These are phyloP conservation scores for Paraphoma chrysanthemicola DNA, from an alignment of 2,329 filamentous ascomycete species.

Conservation along the genomic window DNA sequence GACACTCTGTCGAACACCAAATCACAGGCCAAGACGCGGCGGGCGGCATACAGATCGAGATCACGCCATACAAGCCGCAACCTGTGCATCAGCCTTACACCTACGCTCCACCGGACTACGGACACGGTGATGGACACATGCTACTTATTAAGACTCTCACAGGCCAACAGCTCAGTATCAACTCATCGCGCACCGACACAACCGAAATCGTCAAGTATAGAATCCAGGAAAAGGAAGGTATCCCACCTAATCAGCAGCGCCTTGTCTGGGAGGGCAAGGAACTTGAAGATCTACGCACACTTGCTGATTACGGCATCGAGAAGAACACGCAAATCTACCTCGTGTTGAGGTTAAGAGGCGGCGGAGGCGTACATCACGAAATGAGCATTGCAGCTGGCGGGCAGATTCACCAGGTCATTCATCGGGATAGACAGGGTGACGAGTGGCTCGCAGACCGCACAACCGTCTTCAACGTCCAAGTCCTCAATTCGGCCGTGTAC, in stretches of 20 bases:
- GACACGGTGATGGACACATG: neutral
- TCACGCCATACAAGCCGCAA: slow-evolving; percentile 43
- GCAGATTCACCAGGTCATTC: slow-evolving; percentile 51
- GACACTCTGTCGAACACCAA: neutral
- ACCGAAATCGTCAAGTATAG: slow-evolving; percentile 94
- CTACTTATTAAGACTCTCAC: slow-evolving; percentile 55
- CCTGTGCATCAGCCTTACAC: neutral
- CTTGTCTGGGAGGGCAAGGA: neutral
- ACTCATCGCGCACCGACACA: slow-evolving; percentile 74
- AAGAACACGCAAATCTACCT: slow-evolving; percentile 74
- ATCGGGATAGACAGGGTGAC: slow-evolving; percentile 27
- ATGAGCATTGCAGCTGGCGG: slow-evolving; percentile 53
- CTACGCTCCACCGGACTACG: neutral
- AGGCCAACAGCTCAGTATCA: slow-evolving; percentile 67
- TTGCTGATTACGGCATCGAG: slow-evolving; percentile 77
- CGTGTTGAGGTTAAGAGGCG: too few relatives aligned
- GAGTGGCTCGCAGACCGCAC: slow-evolving; percentile 14
- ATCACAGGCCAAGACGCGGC: neutral
- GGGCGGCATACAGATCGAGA: slow-evolving; percentile 34
- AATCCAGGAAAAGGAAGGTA: slow-evolving; percentile 94
- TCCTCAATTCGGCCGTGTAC: slow-evolving; percentile 49
- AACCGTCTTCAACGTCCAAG: slow-evolving; percentile 50
- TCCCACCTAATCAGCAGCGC: slow-evolving; percentile 84
- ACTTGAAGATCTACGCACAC: neutral
- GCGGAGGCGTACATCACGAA: too few relatives aligned